phyloP scores from a whole-genome alignment of 2,329 filamentous ascomycete species.

The Trichoderma breve region DNA sequence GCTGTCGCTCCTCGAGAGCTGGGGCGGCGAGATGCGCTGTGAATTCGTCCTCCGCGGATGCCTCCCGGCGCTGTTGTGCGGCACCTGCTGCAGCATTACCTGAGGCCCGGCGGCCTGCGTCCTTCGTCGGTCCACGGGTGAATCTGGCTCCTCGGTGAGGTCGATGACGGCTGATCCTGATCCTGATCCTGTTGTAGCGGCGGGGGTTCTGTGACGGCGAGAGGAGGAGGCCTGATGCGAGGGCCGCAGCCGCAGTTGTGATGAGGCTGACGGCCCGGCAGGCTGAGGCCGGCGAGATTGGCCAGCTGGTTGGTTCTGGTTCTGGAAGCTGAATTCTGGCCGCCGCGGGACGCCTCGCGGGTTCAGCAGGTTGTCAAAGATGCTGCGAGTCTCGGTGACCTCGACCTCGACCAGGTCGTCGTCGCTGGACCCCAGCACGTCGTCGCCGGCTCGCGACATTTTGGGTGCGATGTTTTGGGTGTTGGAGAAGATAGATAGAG shows the following conservation, averaged over 20 bases:
- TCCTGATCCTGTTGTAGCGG: not conserved
- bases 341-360: constrained; percentile 1
- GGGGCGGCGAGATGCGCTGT: constrained; percentile 40
- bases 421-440: constrained; percentile 25
- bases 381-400: constrained; percentile 19
- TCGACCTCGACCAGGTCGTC: constrained; percentile 37
- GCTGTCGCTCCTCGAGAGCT: constrained; percentile 45
- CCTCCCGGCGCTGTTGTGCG: constrained; percentile 22
- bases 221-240: not conserved
- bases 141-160: constrained; percentile 51
- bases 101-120: constrained; percentile 29
- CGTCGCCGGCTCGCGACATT: constrained; percentile 23
- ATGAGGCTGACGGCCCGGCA: not conserved
- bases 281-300: not conserved
- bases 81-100: constrained; percentile 17
- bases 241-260: constrained; percentile 6
- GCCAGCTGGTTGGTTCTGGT: not conserved
- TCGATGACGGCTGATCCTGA: constrained; percentile 43
- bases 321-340: not conserved
- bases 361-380: constrained; percentile 20
- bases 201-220: constrained; percentile 1
- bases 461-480: not conserved
- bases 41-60: constrained; percentile 45
- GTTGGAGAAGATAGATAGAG: not conserved
- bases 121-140: constrained; percentile 38